Evolutionary conservation across 2,329 filamentous ascomycete genomes (phyloP).

Genomic region (Pezizomycotina sp.): DNA sequence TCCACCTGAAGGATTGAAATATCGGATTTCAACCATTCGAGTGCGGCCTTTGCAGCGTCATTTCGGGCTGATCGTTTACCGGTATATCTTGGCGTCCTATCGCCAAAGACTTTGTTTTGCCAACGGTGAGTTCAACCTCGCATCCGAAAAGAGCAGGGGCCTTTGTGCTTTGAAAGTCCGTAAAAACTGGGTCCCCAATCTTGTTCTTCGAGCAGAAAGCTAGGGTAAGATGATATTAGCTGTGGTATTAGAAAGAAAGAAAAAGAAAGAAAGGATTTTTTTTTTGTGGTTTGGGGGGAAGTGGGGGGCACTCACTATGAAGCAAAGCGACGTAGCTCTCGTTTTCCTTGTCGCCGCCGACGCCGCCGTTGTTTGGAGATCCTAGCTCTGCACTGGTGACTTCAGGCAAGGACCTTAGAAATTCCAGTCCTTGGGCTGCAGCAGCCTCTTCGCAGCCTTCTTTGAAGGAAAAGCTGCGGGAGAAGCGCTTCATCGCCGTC

Average conservation of each 20-base stretch:
- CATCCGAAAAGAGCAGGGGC: too few species aligned
- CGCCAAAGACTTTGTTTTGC: conserved; percentile 10
- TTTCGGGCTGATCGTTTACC: conserved; percentile 14
- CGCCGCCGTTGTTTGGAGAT: conserved; percentile 7
- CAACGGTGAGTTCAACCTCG: conserved; percentile 13
- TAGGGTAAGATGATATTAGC: too few species aligned
- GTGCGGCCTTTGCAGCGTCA: conserved; percentile 6
- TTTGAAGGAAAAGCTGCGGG: conserved; percentile 17
- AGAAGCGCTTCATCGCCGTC: conserved; percentile 5
- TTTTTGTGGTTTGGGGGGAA: too few species aligned
- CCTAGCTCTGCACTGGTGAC: conserved; percentile 3
- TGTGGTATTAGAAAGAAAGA: too few species aligned
- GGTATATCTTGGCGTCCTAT: conserved; percentile 3
- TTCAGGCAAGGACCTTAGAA: too few species aligned
- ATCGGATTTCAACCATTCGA: conserved; percentile 11
- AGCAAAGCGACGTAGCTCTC: conserved; percentile 18
- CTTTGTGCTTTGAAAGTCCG: too few species aligned
- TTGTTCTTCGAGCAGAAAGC: too few species aligned
- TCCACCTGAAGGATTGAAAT: conserved; percentile 14
- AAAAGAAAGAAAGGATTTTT: too few species aligned
- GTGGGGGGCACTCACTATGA: conserved; percentile 15
- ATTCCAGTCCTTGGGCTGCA: too few species aligned
- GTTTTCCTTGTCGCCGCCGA: conserved; percentile 9
- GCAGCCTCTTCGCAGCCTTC: conserved; percentile 15
- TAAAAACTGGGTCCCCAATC: too few species aligned